These are phyloP conservation scores for Acarospora socialis DNA, from an alignment of 2,329 filamentous ascomycete species.

Conservation along the genomic window DNA sequence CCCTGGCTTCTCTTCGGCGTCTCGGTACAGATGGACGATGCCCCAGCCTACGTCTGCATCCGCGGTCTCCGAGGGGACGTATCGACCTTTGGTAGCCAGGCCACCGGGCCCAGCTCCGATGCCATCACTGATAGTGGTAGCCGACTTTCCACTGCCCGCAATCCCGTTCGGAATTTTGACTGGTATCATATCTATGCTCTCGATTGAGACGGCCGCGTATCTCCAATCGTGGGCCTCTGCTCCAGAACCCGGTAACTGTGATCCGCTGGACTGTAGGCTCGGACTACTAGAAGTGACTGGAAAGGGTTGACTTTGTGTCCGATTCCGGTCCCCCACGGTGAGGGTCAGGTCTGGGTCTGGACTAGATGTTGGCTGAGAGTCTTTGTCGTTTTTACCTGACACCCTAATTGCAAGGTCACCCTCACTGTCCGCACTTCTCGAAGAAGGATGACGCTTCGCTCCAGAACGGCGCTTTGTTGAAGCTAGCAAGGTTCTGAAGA, in stretches of 20 bases:
- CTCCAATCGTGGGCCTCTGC: slow-evolving; percentile 57
- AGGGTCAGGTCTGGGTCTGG: no score
- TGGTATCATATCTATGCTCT: slow-evolving; percentile 61
- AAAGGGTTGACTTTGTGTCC: no score
- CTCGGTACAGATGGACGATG: slow-evolving; percentile 84
- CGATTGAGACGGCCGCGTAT: slow-evolving; percentile 62
- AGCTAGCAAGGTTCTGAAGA: no score
- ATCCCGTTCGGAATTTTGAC: slow-evolving; percentile 13
- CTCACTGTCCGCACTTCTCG: no score
- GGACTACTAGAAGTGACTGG: no score
- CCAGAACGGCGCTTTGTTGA: no score
- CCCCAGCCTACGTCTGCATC: slow-evolving; percentile 79
- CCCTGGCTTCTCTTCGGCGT: slow-evolving; percentile 57
- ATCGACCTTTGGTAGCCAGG: slow-evolving; percentile 69
- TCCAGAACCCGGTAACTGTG: slow-evolving; percentile 29
- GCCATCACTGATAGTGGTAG: slow-evolving; percentile 28
- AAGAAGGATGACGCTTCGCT: no score
- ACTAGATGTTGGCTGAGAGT: no score
- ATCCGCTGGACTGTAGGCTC: slow-evolving; percentile 18
- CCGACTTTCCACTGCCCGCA: slow-evolving; percentile 17
- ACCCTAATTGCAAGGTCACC: no score
- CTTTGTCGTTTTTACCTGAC: no score
- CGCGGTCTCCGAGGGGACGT: slow-evolving; percentile 52
- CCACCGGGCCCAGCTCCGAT: slow-evolving; percentile 44
- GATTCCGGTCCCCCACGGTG: no score